Conservation (phyloP, 169 alveolate species). For the Plasmodium fragile region DNA sequence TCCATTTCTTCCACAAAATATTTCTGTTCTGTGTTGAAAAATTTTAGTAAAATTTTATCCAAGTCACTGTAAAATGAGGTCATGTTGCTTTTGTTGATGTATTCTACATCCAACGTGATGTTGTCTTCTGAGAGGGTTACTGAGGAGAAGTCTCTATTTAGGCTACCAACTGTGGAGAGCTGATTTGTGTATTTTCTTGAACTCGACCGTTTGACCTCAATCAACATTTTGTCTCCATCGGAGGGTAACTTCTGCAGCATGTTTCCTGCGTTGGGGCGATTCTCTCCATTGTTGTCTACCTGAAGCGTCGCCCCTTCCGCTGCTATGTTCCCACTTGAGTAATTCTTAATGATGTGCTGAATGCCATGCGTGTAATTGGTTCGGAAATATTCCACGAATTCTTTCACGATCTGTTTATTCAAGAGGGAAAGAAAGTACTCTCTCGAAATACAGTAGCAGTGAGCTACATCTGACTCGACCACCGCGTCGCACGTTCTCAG, state of each 20-base stretch:
- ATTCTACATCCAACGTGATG: constrained; percentile 29
- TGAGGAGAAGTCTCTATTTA: constrained; percentile 4
- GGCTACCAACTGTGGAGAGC: neutral
- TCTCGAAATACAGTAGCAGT: constrained; percentile 39
- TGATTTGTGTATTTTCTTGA: neutral
- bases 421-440: constrained; percentile 44
- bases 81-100: constrained; percentile 37
- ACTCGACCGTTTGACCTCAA: neutral
- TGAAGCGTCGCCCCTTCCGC: neutral
- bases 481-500: constrained; percentile 51
- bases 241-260: neutral
- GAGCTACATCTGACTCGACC: constrained; percentile 65
- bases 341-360: constrained; percentile 27
- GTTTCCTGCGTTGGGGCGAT: neutral
- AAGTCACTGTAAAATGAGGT: constrained; percentile 61
- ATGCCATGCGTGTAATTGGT: constrained; percentile 1
- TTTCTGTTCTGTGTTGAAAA: constrained; percentile 68
- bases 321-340: neutral
- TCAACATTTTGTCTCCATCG: neutral
- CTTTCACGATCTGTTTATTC: constrained; percentile 38
- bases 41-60: constrained; percentile 45
- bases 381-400: constrained; percentile 34
- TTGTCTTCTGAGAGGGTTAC: constrained; percentile 12
- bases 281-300: neutral
- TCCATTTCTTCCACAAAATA: constrained; percentile 75